These are phyloP conservation scores for Colletotrichum agaves DNA, from an alignment of 2,329 filamentous ascomycete species.

Conservation along the genomic window DNA sequence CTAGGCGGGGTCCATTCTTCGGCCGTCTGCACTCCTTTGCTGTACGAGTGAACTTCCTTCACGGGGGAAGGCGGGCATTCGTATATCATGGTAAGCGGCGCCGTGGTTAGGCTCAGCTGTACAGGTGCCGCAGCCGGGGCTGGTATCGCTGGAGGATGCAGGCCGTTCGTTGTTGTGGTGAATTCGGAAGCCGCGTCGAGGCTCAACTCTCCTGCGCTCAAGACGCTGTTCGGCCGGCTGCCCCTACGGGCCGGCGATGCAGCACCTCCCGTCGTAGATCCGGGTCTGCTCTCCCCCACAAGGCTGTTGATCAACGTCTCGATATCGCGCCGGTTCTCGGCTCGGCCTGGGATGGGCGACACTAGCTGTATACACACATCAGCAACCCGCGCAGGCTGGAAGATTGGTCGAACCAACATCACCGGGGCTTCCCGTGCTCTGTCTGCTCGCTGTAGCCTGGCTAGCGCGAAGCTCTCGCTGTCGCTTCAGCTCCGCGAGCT, in stretches of 20 bases:
- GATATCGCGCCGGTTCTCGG: conserved; percentile 78
- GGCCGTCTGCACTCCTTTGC: conserved; percentile 93
- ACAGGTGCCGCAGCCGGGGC: conserved; percentile 53
- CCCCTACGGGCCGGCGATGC: conserved; percentile 74
- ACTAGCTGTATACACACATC: conserved; percentile 53
- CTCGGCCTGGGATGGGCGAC: conserved; percentile 76
- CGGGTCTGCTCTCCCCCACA: conserved; percentile 80
- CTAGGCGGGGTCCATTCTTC: conserved; percentile 74
- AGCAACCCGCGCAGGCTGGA: conserved; percentile 13
- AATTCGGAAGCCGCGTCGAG: conserved; percentile 73
- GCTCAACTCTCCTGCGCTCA: conserved; percentile 84
- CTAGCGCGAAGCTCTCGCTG: conserved; percentile 86
- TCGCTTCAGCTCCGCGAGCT: conserved; percentile 94
- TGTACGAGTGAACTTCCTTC: conserved; percentile 93
- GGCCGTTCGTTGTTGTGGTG: conserved; percentile 58
- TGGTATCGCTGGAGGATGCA: conserved; percentile 46
- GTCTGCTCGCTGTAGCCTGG: conserved; percentile 76
- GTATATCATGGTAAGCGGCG: conserved; percentile 79
- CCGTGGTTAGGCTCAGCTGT: conserved; percentile 77
- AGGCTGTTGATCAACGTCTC: conserved; percentile 87
- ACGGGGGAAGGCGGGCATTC: conserved; percentile 81
- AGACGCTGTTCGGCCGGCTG: conserved; percentile 86
- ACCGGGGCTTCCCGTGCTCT: conserved; percentile 73
- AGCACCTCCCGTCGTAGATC: conserved; percentile 71
- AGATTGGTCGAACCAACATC: conserved; percentile 69